Conservation (phyloP, 2,329 filamentous ascomycete species). For the Fusarium musae region DNA sequence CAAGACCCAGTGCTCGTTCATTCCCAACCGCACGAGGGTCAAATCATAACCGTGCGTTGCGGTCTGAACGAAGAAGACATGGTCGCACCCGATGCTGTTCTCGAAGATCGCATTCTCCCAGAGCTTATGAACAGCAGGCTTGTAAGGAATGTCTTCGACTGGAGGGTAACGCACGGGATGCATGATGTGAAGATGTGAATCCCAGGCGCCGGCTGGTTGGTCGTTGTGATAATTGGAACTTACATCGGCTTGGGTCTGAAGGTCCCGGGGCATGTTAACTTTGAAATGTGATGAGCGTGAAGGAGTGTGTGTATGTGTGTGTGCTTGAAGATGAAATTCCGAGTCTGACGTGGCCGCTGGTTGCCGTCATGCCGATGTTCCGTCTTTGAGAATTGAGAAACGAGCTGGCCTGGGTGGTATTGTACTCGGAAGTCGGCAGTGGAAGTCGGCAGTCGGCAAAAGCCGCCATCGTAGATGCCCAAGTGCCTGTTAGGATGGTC, state of each 20-base stretch:
- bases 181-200: constrained; percentile 6
- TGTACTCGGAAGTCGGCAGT: not conserved
- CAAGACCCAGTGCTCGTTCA: not conserved
- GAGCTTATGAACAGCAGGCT: not conserved
- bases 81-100: not conserved
- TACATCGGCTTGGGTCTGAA: too few relatives aligned
- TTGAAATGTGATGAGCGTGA: too few relatives aligned
- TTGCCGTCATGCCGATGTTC: not conserved
- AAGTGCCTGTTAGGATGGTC: too few relatives aligned
- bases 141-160: not conserved
- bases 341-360: too few relatives aligned
- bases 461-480: not conserved
- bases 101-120: not conserved
- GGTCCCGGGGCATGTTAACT: too few relatives aligned
- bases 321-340: not conserved
- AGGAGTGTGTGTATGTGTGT: not conserved
- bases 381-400: not conserved
- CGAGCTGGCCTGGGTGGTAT: not conserved
- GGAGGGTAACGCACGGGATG: not conserved
- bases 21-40: not conserved
- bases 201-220: not conserved
- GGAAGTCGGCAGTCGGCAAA: not conserved
- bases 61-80: not conserved
- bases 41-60: not conserved
- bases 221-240: too few relatives aligned